These are phyloP conservation scores for Nicotiana otophora DNA, from an alignment of 257 asterid species.

Conservation along the genomic window DNA sequence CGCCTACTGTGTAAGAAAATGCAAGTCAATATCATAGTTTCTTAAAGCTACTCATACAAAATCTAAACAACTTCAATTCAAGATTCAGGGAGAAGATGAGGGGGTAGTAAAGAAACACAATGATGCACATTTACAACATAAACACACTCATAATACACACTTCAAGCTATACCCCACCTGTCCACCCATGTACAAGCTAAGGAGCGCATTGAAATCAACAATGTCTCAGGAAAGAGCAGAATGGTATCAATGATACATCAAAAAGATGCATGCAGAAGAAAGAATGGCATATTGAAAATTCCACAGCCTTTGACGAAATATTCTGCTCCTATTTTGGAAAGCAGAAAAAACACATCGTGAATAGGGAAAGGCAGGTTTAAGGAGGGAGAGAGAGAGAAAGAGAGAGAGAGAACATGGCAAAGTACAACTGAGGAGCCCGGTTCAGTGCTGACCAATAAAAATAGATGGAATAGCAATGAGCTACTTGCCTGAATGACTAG, in stretches of 20 bases:
- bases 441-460: neutral
- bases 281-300: neutral
- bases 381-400: neutral
- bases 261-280: neutral
- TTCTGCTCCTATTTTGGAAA: neutral
- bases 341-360: neutral
- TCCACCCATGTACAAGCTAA: neutral
- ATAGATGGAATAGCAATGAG: neutral
- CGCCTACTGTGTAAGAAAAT: conserved; percentile 38
- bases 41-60: neutral
- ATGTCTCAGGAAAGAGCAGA: neutral
- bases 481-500: too few relatives aligned
- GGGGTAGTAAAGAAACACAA: neutral
- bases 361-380: neutral
- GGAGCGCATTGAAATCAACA: neutral
- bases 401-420: neutral
- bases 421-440: neutral
- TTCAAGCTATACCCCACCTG: neutral
- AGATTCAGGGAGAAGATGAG: neutral
- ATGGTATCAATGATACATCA: neutral
- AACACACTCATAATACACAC: neutral
- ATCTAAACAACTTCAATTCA: neutral
- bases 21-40: neutral
- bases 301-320: neutral
- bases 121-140: conserved; percentile 1